These are phyloP conservation scores for Rubia tinctorum DNA, from an alignment of 305 asterid species.

Conservation along the genomic window DNA sequence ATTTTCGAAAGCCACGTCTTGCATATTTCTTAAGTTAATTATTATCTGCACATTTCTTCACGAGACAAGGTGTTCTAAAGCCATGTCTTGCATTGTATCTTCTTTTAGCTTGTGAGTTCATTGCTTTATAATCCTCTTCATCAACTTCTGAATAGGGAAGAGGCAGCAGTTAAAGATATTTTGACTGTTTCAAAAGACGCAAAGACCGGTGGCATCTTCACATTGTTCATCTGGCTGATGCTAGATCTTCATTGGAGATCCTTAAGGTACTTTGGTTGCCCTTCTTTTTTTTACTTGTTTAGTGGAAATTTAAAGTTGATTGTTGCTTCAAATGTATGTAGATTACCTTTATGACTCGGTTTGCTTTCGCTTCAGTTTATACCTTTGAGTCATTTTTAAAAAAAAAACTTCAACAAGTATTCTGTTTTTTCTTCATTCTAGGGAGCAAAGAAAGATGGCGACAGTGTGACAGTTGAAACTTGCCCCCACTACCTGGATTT, in stretches of 20 bases:
- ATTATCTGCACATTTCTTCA: no score
- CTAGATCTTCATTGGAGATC: slow-evolving; percentile 72
- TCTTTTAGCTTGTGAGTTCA: not conserved
- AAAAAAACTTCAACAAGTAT: not conserved
- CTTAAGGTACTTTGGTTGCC: slow-evolving; percentile 50
- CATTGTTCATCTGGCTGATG: slow-evolving; percentile 88
- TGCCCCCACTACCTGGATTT: slow-evolving; percentile 98
- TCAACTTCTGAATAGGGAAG: slow-evolving; percentile 62
- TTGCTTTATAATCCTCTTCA: slow-evolving; percentile 10
- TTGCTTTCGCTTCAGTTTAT: not conserved
- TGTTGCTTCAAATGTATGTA: not conserved
- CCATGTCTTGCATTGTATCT: not conserved
- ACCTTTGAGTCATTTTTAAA: no score
- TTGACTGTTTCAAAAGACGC: slow-evolving; percentile 56
- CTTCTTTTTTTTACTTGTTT: not conserved
- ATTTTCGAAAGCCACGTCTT: not conserved
- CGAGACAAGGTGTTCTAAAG: not conserved
- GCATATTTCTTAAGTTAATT: no score
- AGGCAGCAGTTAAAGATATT: slow-evolving; percentile 81
- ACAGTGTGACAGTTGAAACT: slow-evolving; percentile 85
- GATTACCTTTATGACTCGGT: not conserved
- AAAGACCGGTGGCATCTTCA: slow-evolving; percentile 81
- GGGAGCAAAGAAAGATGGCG: slow-evolving; percentile 89
- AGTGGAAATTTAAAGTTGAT: not conserved
- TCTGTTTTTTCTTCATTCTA: slow-evolving; percentile 20